Evolutionary conservation across 2,329 filamentous ascomycete genomes (phyloP).

Genomic region (Xylaria polymorpha): DNA sequence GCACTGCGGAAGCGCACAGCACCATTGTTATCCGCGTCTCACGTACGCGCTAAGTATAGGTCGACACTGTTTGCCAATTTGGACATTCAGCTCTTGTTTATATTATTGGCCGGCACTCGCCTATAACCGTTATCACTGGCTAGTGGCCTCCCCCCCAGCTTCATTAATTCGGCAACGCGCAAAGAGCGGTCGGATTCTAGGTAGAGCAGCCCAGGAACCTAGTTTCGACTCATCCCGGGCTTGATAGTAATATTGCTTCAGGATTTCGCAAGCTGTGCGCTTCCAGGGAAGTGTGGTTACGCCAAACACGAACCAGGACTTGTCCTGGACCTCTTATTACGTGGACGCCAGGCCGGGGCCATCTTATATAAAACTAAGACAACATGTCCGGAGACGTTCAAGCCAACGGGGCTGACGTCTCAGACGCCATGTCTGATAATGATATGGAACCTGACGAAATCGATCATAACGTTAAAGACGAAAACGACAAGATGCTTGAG

Average conservation of each 20-base stretch:
- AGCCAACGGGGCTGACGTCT: conserved; percentile 65
- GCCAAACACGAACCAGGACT: conserved; percentile 46
- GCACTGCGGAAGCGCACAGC: conserved; percentile 51
- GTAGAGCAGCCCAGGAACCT: conserved; percentile 42
- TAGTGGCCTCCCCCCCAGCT: conserved; percentile 43
- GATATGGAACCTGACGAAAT: conserved; percentile 63
- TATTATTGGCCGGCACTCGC: conserved; percentile 50
- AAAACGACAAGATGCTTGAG: conserved; percentile 65
- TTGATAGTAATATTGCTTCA: conserved; percentile 46
- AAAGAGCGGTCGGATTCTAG: conserved; percentile 46
- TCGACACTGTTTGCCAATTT: conserved; percentile 43
- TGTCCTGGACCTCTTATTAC: conserved; percentile 40
- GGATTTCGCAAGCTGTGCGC: conserved; percentile 46
- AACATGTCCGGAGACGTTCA: conserved; percentile 68
- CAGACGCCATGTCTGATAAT: conserved; percentile 69
- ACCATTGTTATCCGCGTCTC: conserved; percentile 46
- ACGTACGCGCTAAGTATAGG: conserved; percentile 47
- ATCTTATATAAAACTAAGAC: conserved; percentile 64
- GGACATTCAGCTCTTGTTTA: conserved; percentile 43
- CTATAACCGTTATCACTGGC: conserved; percentile 44
- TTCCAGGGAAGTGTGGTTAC: conserved; percentile 49
- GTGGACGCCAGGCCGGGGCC: conserved; percentile 38
- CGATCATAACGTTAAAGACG: conserved; percentile 57
- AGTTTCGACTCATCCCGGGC: conserved; percentile 39
- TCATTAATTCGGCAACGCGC: conserved; percentile 42